These are phyloP conservation scores for Neofusicoccum umdonicola DNA, from an alignment of 2,329 filamentous ascomycete genomes.

Conservation along the genomic window DNA sequence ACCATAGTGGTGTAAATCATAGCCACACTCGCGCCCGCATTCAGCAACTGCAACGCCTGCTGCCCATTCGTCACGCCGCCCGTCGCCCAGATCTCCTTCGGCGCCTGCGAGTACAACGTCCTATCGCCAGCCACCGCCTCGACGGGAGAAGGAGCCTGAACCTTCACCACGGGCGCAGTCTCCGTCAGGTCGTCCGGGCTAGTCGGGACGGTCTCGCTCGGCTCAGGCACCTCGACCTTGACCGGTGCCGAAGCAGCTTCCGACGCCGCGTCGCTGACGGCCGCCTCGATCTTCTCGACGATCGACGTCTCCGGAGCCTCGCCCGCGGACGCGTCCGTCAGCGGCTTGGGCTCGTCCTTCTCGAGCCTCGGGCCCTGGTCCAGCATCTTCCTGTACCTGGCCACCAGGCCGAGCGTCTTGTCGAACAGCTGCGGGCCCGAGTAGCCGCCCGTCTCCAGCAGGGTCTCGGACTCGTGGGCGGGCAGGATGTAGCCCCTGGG, in stretches of 20 bases:
- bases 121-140: constrained; percentile 28
- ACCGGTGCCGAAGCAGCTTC: background rate
- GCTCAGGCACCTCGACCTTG: constrained; percentile 15
- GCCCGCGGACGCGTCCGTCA: background rate
- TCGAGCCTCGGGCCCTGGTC: constrained; percentile 42
- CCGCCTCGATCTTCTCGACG: background rate
- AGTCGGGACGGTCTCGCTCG: constrained; percentile 11
- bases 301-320: background rate
- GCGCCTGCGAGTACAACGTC: constrained; percentile 23
- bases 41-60: constrained; percentile 76
- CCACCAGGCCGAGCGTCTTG: constrained; percentile 74
- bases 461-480: constrained; percentile 61
- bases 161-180: constrained; percentile 28
- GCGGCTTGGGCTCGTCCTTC: background rate
- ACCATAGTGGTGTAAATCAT: constrained; percentile 84
- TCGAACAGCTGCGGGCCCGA: constrained; percentile 88
- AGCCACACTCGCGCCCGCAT: constrained; percentile 85
- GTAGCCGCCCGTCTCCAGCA: constrained; percentile 81
- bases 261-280: background rate
- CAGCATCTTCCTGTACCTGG: constrained; percentile 64
- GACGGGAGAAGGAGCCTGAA: constrained; percentile 25
- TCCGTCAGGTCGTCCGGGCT: constrained; percentile 28
- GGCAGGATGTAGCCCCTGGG: constrained; percentile 66
- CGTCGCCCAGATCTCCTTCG: constrained; percentile 88
- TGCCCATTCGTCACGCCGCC: constrained; percentile 88